Conservation (phyloP, 768 basidiomycete genomes). For the Termitomyces bulborhizus region DNA sequence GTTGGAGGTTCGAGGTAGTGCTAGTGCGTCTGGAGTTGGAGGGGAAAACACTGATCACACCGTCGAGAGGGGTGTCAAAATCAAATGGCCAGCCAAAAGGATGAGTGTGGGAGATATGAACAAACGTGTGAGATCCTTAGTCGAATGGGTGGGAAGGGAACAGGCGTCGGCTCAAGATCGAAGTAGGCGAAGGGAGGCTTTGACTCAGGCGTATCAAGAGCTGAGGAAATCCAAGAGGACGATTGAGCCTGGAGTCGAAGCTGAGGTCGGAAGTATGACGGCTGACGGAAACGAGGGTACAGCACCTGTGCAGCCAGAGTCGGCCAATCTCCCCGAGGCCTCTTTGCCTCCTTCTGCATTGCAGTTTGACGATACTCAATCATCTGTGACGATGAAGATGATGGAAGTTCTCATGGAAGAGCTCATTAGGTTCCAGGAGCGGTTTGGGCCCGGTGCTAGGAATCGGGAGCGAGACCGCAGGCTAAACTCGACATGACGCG, state of each 20-base stretch:
- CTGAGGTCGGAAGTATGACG: slow-evolving; percentile 13
- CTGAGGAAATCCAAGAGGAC: slow-evolving; percentile 4
- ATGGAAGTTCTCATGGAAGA: slow-evolving; percentile 93
- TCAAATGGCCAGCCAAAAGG: slow-evolving; percentile 91
- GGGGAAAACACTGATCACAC: slow-evolving; percentile 55
- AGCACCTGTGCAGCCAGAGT: neutral
- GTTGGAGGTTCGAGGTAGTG: slow-evolving; percentile 54
- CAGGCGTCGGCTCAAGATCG: slow-evolving; percentile 74
- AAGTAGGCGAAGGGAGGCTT: slow-evolving; percentile 57
- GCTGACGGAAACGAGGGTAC: slow-evolving; percentile 12
- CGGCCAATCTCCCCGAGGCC: neutral
- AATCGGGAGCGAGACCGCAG: slow-evolving; percentile 48
- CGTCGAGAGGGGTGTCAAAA: slow-evolving; percentile 74
- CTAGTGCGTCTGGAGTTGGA: slow-evolving; percentile 21
- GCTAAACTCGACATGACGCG: slow-evolving; percentile 19
- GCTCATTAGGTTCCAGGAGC: slow-evolving; percentile 82
- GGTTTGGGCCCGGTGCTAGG: slow-evolving; percentile 58
- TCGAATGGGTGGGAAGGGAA: slow-evolving; percentile 92
- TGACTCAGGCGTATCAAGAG: slow-evolving; percentile 47
- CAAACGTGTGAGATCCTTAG: slow-evolving; percentile 82
- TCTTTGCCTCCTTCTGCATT: neutral
- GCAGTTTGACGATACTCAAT: slow-evolving; percentile 12
- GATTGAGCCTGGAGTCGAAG: slow-evolving; percentile 3
- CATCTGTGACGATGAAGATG: slow-evolving; percentile 61
- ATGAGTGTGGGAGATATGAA: slow-evolving; percentile 98